Evolutionary conservation across 2,329 filamentous ascomycete genomes (phyloP), one percentile per base, ranked within the genome.

Genomic region (Paradendryphiella salina): DNA sequence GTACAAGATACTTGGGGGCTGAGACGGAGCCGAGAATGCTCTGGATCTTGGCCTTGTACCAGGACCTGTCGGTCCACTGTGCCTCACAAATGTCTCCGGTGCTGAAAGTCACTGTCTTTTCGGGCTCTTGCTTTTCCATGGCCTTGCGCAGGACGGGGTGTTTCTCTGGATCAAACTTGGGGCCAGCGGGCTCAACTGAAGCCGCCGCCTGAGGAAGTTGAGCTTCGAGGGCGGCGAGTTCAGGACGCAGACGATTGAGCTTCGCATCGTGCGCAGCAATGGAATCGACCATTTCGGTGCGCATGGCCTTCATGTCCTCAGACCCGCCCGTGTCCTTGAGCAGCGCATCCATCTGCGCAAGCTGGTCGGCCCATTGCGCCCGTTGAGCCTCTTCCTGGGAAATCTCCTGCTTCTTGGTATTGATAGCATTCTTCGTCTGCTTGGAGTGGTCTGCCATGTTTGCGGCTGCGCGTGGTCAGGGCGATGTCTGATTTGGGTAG

Each of bases 21-120:
- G 85, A 88, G n/a, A 87, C 86, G 7, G 91, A 96, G 51, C 94
- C 94, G 17, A 93, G 96, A 64, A 96, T 92, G 44, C 89, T 92
- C 43, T 90, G 93, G 73, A 99, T 96, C 66, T 90, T 87, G 34
- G 92, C 94, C 37, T 90, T 87, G 76, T 97, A 97, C 76, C 92
- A 96, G 18, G 83, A 83, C 67, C 89, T 90, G 74, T 99, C 94
- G 46, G 90, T 78, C 90, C 92, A 99, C 75, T 93, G 92, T 38
- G 93, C 94, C 73, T 94, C 80, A 46, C 96, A 89, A 26, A 80
- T 88, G 67, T 99, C 94, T 70, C 96, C 96, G 59, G 96, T 89
- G 50, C 88, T 84, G 75, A 92, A 96, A 8, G 80, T 80, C 2
- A 80, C 78, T 73, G 57, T 71, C 53, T 67, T 64, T 11, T 60